These are phyloP conservation scores for Mortierella sp. DNA, from an alignment of 371 early-diverging fungal species.

Conservation along the genomic window DNA sequence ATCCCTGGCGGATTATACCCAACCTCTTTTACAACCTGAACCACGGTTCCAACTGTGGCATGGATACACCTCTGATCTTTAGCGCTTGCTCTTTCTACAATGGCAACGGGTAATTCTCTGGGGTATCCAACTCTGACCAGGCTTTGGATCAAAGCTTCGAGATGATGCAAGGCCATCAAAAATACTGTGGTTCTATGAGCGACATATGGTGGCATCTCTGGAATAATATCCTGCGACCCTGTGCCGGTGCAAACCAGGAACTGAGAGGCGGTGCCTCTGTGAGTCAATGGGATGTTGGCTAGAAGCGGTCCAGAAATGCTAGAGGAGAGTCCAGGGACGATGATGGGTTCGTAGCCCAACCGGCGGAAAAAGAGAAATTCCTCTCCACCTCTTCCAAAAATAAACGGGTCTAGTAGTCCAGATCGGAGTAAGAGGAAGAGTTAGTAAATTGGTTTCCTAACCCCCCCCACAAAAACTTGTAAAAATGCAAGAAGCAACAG, in stretches of 20 bases:
- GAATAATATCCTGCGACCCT: conserved; percentile 67
- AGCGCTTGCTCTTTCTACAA: conserved; percentile 83
- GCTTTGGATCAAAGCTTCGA: conserved; percentile 70
- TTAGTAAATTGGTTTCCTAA: not conserved
- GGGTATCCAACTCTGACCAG: conserved; percentile 72
- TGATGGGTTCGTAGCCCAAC: conserved; percentile 71
- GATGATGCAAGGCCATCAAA: conserved; percentile 87
- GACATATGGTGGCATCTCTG: conserved; percentile 76
- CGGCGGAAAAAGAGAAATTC: conserved; percentile 82
- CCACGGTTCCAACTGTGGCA: conserved; percentile 70
- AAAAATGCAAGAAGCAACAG: not conserved
- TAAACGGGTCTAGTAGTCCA: conserved; percentile 78
- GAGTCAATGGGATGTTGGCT: conserved; percentile 90
- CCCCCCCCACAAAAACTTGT: not conserved
- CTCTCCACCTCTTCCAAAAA: conserved; percentile 96
- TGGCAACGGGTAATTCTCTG: conserved; percentile 74
- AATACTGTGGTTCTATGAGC: conserved; percentile 85
- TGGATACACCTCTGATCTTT: conserved; percentile 77
- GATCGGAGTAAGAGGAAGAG: not conserved
- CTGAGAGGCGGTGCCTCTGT: conserved; percentile 89
- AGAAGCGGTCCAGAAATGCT: conserved; percentile 80
- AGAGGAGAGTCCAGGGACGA: conserved; percentile 89
- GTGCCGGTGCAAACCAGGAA: conserved; percentile 89
- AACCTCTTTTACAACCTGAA: conserved; percentile 70
- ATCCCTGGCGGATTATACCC: conserved; percentile 83